Evolutionary conservation across 495 filamentous ascomycete species (phyloP).

Genomic region (Rhypophila decipiens): DNA sequence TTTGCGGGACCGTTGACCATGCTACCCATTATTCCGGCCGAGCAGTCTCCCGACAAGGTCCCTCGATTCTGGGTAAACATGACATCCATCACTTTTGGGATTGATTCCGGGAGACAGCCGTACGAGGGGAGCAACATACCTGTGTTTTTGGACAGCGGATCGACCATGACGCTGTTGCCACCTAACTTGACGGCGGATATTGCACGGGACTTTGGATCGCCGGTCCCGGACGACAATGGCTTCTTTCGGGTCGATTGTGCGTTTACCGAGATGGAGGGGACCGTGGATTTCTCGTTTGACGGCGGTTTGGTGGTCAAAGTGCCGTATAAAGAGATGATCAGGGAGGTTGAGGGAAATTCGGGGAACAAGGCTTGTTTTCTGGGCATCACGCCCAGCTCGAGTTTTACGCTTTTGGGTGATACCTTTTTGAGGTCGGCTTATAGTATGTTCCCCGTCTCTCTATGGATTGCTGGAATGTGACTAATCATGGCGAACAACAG

Average conservation of each 20-base stretch:
- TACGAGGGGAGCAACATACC: slow-evolving; percentile 46
- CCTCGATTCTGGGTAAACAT: slow-evolving; percentile 56
- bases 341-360: slow-evolving; percentile 41
- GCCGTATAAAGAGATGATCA: slow-evolving; percentile 49
- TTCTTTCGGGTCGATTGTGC: slow-evolving; percentile 66
- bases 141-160: slow-evolving; percentile 83
- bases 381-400: slow-evolving; percentile 65
- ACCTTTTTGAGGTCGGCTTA: slow-evolving; percentile 91
- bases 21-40: slow-evolving; percentile 56
- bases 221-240: slow-evolving; percentile 42
- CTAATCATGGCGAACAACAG: not conserved
- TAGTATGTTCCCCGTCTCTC: slow-evolving; percentile 29
- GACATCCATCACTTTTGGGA: slow-evolving; percentile 48
- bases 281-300: slow-evolving; percentile 66
- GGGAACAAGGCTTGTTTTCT: slow-evolving; percentile 63
- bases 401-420: slow-evolving; percentile 71
- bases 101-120: slow-evolving; percentile 38
- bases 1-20: slow-evolving; percentile 65
- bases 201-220: slow-evolving; percentile 58
- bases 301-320: slow-evolving; percentile 64
- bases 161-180: slow-evolving; percentile 82
- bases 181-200: slow-evolving; percentile 54
- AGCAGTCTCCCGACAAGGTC: slow-evolving; percentile 33
- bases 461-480: not conserved
- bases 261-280: slow-evolving; percentile 54